Evolutionary conservation across 23 red algal genomes (phyloP).

Genomic region (Pyropia yezoensis): DNA sequence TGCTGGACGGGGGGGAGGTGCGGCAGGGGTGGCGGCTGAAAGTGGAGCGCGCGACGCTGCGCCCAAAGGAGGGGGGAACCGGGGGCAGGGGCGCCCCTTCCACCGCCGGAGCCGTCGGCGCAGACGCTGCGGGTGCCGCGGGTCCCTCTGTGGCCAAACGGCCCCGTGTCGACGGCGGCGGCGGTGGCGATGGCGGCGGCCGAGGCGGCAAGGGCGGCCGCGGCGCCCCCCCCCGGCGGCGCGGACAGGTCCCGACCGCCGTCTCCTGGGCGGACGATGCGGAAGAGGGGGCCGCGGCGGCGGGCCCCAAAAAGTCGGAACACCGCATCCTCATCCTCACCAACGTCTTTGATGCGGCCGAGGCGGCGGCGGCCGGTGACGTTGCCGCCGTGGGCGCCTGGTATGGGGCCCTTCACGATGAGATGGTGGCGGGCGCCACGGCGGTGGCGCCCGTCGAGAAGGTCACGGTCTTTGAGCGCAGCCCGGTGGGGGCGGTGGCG

Average conservation of each 20-base stretch:
- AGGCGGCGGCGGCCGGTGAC: conserved; percentile 2
- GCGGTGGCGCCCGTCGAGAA: conserved; percentile 41
- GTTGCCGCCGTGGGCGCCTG: too few relatives aligned
- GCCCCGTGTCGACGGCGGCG: not conserved
- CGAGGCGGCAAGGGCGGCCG: not conserved
- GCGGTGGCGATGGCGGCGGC: not conserved
- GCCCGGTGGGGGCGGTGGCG: conserved; percentile 41
- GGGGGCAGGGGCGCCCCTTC: not conserved
- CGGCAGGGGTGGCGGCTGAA: conserved; percentile 3
- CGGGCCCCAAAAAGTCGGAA: not conserved
- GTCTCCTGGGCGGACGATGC: conserved; percentile 52
- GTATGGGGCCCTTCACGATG: conserved; percentile 27
- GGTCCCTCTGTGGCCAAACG: too few relatives aligned
- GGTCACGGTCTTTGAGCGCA: conserved; percentile 66
- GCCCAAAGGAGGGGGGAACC: conserved; percentile 12
- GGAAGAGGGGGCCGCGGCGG: conserved; percentile 1
- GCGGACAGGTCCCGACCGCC: conserved; percentile 10
- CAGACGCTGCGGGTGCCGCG: too few relatives aligned
- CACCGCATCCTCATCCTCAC: conserved; percentile 63
- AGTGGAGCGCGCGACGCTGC: conserved; percentile 17
- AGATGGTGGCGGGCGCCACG: conserved; percentile 38
- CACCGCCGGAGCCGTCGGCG: not conserved
- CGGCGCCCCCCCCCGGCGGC: not conserved
- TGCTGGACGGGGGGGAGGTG: conserved; percentile 31
- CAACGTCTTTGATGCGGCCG: conserved; percentile 53